These are phyloP conservation scores for Agrocybe pediades DNA, from an alignment of 768 basidiomycete genomes.

Conservation along the genomic window DNA sequence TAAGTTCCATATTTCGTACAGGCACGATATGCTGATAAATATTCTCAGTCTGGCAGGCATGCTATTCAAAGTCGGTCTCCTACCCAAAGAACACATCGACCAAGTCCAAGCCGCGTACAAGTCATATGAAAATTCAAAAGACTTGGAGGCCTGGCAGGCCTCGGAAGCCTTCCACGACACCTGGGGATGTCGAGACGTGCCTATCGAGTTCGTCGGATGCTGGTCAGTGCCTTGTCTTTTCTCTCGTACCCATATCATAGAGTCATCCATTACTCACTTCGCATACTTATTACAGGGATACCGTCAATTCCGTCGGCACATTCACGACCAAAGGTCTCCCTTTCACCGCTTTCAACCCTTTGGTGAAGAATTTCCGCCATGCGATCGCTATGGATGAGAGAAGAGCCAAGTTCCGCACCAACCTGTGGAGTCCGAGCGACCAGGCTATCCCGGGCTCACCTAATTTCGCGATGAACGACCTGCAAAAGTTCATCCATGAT, in stretches of 20 bases:
- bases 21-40: not conserved
- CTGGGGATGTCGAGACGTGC: not conserved
- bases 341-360: not conserved
- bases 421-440: constrained; percentile 4
- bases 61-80: constrained; percentile 8
- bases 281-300: constrained; percentile 13
- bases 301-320: constrained; percentile 8
- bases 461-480: not conserved
- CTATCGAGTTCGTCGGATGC: not conserved
- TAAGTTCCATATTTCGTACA: not conserved
- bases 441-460: not conserved
- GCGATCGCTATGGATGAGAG: constrained; percentile 10
- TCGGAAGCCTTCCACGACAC: not conserved
- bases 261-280: too few relatives aligned
- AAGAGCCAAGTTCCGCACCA: constrained; percentile 6
- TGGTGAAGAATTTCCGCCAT: constrained; percentile 8
- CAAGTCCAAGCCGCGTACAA: not conserved
- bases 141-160: not conserved
- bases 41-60: constrained; percentile 5
- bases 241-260: not conserved
- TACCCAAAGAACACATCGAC: not conserved
- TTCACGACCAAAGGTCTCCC: not conserved
- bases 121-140: not conserved
- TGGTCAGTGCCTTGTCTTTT: not conserved
- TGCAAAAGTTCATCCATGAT: not conserved